These are phyloP conservation scores for Fraxinus angustifolia DNA, from an alignment of 305 asterid genomes.

Conservation along the genomic window DNA sequence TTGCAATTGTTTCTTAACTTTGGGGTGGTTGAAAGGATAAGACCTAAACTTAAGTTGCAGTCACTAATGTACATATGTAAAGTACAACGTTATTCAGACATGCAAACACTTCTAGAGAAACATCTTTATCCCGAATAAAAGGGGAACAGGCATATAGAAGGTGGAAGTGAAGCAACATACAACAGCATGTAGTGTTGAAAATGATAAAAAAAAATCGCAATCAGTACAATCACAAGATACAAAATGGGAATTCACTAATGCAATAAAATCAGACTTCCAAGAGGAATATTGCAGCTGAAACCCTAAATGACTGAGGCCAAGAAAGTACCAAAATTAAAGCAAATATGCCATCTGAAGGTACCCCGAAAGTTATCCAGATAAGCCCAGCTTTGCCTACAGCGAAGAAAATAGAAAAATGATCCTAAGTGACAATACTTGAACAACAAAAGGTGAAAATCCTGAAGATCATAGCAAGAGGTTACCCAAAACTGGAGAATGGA, in stretches of 20 bases:
- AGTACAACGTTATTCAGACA: background rate
- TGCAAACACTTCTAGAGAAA: background rate
- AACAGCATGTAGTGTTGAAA: constrained; percentile 14
- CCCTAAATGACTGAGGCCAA: constrained; percentile 18
- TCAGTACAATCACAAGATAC: background rate
- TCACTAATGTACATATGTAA: background rate
- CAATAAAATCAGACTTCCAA: constrained; percentile 13
- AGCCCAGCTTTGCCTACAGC: constrained; percentile 60
- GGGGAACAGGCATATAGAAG: background rate
- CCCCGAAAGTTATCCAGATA: constrained; percentile 84
- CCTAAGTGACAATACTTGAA: constrained; percentile 12
- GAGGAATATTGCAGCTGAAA: constrained; percentile 7
- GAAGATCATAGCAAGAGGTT: constrained; percentile 27
- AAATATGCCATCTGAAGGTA: constrained; percentile 96
- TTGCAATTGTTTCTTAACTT: background rate
- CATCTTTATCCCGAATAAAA: constrained; percentile 6
- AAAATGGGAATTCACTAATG: constrained; percentile 2
- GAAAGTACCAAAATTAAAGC: constrained; percentile 87
- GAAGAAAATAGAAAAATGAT: constrained; percentile 22
- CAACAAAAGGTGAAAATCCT: constrained; percentile 14
- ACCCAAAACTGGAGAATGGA: constrained; percentile 83
- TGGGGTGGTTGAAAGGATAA: constrained; percentile 1
- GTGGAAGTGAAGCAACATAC: constrained; percentile 1
- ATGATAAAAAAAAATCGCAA: constrained; percentile 13
- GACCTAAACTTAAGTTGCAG: background rate